phyloP scores from a whole-genome alignment of 352 stramenopile species.

The Thalassiosira ordinaria region DNA sequence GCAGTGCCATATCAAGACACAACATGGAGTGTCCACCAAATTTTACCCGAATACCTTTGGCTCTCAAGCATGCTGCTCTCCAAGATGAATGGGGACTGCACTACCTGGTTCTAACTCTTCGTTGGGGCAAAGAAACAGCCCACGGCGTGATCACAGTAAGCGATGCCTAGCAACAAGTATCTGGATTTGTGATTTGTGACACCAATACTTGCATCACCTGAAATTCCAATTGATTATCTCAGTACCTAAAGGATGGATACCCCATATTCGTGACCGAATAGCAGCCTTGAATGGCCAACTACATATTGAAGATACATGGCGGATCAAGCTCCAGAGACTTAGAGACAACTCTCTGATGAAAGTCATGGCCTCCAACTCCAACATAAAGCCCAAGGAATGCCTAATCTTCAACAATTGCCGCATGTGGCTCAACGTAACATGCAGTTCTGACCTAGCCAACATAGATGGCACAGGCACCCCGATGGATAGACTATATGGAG shows the following conservation, averaged over 20 bases:
- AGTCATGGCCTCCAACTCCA: neutral
- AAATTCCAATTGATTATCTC: too few species aligned
- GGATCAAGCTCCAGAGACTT: neutral
- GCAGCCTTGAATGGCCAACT: neutral
- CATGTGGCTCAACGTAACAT: neutral
- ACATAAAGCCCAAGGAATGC: neutral
- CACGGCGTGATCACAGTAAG: conserved; percentile 10
- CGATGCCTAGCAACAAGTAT: neutral
- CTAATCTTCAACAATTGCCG: neutral
- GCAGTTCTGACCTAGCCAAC: neutral
- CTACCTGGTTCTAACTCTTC: conserved; percentile 2
- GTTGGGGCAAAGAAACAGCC: conserved; percentile 5
- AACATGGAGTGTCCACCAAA: neutral
- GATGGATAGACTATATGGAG: neutral
- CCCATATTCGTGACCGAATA: too few species aligned
- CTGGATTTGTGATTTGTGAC: neutral
- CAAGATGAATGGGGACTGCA: conserved; percentile 6
- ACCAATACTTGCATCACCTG: neutral
- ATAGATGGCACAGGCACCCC: neutral
- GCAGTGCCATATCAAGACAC: neutral
- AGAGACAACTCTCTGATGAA: neutral
- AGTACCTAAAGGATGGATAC: too few species aligned
- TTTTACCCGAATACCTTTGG: neutral
- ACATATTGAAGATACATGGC: conserved; percentile 22
- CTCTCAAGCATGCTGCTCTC: neutral